Conservation (phyloP, 2,329 filamentous ascomycete species). For the Colletotrichum neosansevieriae region DNA sequence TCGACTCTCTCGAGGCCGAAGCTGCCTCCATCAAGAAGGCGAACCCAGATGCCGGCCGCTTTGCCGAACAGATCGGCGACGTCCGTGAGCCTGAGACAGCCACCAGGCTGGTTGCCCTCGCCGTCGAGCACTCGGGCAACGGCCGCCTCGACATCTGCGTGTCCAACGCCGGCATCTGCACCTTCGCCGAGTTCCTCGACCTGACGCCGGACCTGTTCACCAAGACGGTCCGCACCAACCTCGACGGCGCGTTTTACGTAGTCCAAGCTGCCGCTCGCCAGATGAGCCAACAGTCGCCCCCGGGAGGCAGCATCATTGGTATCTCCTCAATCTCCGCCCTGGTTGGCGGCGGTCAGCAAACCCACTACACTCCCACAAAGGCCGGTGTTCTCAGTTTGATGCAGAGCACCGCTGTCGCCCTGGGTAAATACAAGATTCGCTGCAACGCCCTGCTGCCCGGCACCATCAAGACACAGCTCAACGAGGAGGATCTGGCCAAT, state of each 20-base stretch:
- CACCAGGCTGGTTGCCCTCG: slow-evolving; percentile 72
- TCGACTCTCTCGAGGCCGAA: slow-evolving; percentile 65
- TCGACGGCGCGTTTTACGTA: slow-evolving; percentile 89
- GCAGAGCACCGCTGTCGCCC: slow-evolving; percentile 83
- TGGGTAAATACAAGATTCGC: slow-evolving; percentile 80
- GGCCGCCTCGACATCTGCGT: slow-evolving; percentile 81
- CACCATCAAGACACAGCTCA: slow-evolving; percentile 86
- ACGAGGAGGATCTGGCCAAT: slow-evolving; percentile 83
- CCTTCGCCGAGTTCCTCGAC: slow-evolving; percentile 87
- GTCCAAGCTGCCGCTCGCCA: slow-evolving; percentile 87
- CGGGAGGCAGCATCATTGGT: slow-evolving; percentile 84
- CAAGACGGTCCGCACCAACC: slow-evolving; percentile 81
- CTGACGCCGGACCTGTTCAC: slow-evolving; percentile 78
- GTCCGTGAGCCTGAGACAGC: slow-evolving; percentile 81
- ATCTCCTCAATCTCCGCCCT: slow-evolving; percentile 80
- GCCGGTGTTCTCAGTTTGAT: slow-evolving; percentile 84
- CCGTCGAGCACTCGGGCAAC: slow-evolving; percentile 69
- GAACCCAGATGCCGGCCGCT: slow-evolving; percentile 62
- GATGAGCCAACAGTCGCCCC: slow-evolving; percentile 75
- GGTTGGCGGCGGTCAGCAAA: slow-evolving; percentile 82
- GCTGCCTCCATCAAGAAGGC: slow-evolving; percentile 59
- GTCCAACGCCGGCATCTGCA: slow-evolving; percentile 89
- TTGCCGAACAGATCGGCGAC: slow-evolving; percentile 81
- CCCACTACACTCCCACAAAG: slow-evolving; percentile 91
- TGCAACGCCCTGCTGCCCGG: slow-evolving; percentile 89